A percentile compares a stretch with the other conserved stretches of the same genome.
Conservation (phyloP, 805 yeast species). For the Metschnikowia dekortorum region DNA sequence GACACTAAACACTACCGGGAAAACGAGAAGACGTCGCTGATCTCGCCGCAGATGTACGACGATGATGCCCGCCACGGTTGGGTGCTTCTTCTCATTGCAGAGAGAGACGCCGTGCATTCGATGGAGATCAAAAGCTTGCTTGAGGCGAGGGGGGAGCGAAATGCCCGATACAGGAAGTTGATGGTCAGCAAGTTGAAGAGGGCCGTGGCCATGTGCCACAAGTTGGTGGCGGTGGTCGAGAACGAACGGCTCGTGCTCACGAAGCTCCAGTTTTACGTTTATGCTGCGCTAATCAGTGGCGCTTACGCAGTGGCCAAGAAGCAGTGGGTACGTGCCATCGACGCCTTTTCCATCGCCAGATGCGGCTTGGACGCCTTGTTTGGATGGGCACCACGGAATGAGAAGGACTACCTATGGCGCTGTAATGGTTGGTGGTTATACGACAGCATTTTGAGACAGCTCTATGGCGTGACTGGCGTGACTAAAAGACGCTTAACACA, state of each 20-base stretch:
- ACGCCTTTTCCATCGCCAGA: constrained; percentile 55
- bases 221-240: constrained; percentile 38
- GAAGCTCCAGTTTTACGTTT: constrained; percentile 31
- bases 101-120: constrained; percentile 70
- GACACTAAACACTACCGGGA: constrained; percentile 53
- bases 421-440: too few relatives aligned
- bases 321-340: constrained; percentile 52
- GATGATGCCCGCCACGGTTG: constrained; percentile 50
- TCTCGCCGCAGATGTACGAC: constrained; percentile 47
- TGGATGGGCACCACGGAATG: too few relatives aligned
- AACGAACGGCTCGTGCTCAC: constrained; percentile 32
- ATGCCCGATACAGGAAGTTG: constrained; percentile 43
- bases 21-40: constrained; percentile 44
- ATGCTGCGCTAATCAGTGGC: constrained; percentile 50
- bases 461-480: too few relatives aligned
- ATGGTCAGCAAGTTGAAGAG: constrained; percentile 65
- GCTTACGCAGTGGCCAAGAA: constrained; percentile 47
- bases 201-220: constrained; percentile 44
- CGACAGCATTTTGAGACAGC: too few relatives aligned
- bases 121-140: constrained; percentile 54
- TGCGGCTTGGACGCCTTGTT: constrained; percentile 49
- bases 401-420: too few relatives aligned
- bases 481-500: constrained; percentile 16
- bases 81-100: constrained; percentile 63
- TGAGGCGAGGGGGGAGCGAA: constrained; percentile 48